A percentile compares a stretch with the other conserved stretches of the same genome.
phyloP scores from a whole-genome alignment of 169 alveolate species.

The Plasmodium inui region DNA sequence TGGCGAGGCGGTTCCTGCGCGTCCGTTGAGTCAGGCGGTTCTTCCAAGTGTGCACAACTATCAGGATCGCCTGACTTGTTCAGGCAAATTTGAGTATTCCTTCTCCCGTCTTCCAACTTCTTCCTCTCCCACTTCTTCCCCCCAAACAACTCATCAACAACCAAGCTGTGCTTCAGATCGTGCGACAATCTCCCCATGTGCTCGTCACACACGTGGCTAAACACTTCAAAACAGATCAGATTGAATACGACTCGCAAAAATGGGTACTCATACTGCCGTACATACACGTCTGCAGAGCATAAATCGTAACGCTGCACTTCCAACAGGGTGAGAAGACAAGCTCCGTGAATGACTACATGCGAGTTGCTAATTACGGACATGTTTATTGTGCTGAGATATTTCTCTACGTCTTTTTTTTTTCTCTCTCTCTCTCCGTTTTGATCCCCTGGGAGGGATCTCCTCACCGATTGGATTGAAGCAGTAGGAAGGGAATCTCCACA shows the following conservation, averaged over 20 bases:
- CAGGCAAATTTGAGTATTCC: slow-evolving; percentile 6
- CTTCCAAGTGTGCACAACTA: neutral
- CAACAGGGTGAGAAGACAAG: slow-evolving; percentile 21
- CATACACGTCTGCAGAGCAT: neutral
- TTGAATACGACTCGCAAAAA: slow-evolving; percentile 21
- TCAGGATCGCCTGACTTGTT: slow-evolving; percentile 14
- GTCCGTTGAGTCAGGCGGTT: neutral
- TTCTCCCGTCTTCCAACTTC: neutral
- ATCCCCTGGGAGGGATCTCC: neutral
- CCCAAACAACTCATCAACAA: slow-evolving; percentile 26
- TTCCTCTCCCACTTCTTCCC: neutral
- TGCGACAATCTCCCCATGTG: slow-evolving; percentile 15
- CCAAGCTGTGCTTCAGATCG: slow-evolving; percentile 35
- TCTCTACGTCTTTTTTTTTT: slow-evolving; percentile 1
- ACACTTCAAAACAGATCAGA: slow-evolving; percentile 18
- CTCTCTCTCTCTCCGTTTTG: neutral
- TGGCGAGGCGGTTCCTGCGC: neutral
- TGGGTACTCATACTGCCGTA: slow-evolving; percentile 36
- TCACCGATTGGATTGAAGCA: neutral
- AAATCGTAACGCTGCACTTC: slow-evolving; percentile 33
- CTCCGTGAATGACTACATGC: slow-evolving; percentile 36
- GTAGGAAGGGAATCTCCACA: neutral
- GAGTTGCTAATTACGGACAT: slow-evolving; percentile 37
- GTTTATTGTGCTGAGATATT: slow-evolving; percentile 39
- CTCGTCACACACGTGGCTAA: slow-evolving; percentile 29